Conservation (phyloP, 179 eudicot species). For the Actinidia chinensis region DNA sequence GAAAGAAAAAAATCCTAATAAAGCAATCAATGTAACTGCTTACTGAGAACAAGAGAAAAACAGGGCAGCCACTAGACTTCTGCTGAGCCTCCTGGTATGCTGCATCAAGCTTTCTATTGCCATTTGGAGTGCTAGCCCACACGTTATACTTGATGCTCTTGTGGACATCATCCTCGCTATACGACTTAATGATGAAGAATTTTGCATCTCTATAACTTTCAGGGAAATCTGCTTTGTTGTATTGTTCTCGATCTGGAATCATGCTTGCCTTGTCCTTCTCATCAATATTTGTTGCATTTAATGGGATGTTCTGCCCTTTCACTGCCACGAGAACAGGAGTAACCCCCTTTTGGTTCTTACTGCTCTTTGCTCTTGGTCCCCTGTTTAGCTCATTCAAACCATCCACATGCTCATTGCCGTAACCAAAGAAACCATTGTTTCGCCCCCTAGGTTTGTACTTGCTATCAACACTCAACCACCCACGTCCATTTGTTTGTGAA, state of each 20-base stretch:
- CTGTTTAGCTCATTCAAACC: conserved; percentile 69
- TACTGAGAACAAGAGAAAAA: conserved; percentile 81
- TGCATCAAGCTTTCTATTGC: conserved; percentile 85
- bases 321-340: conserved; percentile 50
- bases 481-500: conserved; percentile 39
- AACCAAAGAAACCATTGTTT: conserved; percentile 42
- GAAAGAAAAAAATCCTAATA: background rate
- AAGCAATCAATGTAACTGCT: conserved; percentile 17
- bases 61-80: conserved; percentile 67
- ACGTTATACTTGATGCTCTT: conserved; percentile 81
- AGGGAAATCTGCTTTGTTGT: conserved; percentile 64
- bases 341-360: conserved; percentile 47
- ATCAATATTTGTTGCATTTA: conserved; percentile 31
- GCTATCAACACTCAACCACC: conserved; percentile 50
- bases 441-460: conserved; percentile 56
- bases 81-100: conserved; percentile 70
- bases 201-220: conserved; percentile 65
- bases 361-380: conserved; percentile 63
- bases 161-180: conserved; percentile 92
- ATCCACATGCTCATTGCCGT: conserved; percentile 50
- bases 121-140: conserved; percentile 90
- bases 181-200: conserved; percentile 80
- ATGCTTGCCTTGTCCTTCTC: conserved; percentile 36
- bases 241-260: conserved; percentile 54
- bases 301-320: conserved; percentile 56